Evolutionary conservation across 2,329 filamentous ascomycete genomes (phyloP), one percentile per base, ranked within the genome.

Genomic region (Colletotrichum shisoi): DNA sequence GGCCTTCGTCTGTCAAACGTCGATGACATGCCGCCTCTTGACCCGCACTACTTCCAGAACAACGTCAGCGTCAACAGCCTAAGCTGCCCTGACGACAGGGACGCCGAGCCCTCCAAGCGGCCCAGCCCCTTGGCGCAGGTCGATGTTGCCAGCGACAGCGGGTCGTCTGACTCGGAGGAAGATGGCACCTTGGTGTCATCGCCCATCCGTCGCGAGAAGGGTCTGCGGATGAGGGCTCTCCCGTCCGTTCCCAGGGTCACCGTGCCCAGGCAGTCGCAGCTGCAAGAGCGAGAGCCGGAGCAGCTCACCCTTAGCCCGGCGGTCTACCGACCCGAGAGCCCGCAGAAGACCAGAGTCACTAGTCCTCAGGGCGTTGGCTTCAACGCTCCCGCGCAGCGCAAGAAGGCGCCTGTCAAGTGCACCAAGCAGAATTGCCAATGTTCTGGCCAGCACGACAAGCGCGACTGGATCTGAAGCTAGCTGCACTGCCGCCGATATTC

Each of bases 1-100:
- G 89, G 89, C 1, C 80, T 92, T 17, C 85, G 89, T 12, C 81
- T 92, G 62, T 91, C 89, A 31, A 87, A 83, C 61, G 82, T 85
- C 39, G 78, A 83, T 15, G 83, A 86, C 69, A 81, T 86, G 69
- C 76, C 79, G 0, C 78, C 77, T 17, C 72, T 78, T 19, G 71
- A 76, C 46, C 74, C 59, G 68, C 76, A 64, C 57, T 75, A 71
- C 67, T 76, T 71, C 51, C 73, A 67, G 57, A 71, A 79, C 69
- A 69, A 77, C 61, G 63, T 78, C 67, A 77, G 79, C 58, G 76
- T 80, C 4, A 76, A 82, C 63, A 75, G 75, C 57, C 72, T 83
- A 40, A 77, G 75, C 45, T 79, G 74, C 58, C 76, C 77, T 3
- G 73, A 74, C 11, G 71, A 70, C 27, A 58, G 63, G 34, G 69